Evolutionary conservation across 768 basidiomycete genomes (phyloP).

Genomic region (Termitomyces sp.): DNA sequence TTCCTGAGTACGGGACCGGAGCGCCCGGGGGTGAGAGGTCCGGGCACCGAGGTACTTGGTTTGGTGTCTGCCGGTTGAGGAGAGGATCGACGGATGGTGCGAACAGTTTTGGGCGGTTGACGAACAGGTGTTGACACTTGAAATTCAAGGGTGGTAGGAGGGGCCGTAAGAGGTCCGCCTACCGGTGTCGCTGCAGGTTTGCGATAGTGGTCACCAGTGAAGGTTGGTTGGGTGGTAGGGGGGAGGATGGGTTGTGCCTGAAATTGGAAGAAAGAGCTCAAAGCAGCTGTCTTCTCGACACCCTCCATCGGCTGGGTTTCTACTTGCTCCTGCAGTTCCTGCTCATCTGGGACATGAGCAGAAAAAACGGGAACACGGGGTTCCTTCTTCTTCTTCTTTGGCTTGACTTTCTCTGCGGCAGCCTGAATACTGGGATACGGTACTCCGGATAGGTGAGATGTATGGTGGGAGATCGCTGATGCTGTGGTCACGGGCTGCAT

Average conservation of each 20-base stretch:
- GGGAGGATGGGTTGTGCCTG: constrained; percentile 11
- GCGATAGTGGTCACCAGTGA: constrained; percentile 19
- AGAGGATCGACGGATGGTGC: constrained; percentile 4
- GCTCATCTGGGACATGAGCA: constrained; percentile 2
- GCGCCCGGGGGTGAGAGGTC: constrained; percentile 7
- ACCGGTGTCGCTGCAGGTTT: constrained; percentile 12
- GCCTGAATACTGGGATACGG: constrained; percentile 20
- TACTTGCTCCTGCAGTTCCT: constrained; percentile 1
- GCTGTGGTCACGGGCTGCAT: constrained; percentile 45
- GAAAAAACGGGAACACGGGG: constrained; percentile 12
- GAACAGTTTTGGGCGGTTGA: constrained; percentile 5
- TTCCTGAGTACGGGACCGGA: constrained; percentile 1
- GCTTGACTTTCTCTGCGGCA: constrained; percentile 18
- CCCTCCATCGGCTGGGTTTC: constrained; percentile 9
- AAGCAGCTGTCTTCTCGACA: constrained; percentile 3
- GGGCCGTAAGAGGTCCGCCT: constrained; percentile 14
- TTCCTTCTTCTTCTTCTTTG: constrained; percentile 18
- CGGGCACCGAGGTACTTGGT: background rate
- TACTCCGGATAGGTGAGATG: constrained; percentile 17
- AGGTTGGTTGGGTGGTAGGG: constrained; percentile 7
- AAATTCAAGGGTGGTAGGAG: constrained; percentile 17
- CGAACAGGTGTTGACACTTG: constrained; percentile 9
- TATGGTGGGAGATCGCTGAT: constrained; percentile 16
- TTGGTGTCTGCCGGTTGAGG: background rate
- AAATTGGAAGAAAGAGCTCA: constrained; percentile 16